A percentile compares a stretch with the other conserved stretches of the same genome.
Evolutionary conservation across 805 yeast species (phyloP).

Genomic region (Myxozyma kluyveri): DNA sequence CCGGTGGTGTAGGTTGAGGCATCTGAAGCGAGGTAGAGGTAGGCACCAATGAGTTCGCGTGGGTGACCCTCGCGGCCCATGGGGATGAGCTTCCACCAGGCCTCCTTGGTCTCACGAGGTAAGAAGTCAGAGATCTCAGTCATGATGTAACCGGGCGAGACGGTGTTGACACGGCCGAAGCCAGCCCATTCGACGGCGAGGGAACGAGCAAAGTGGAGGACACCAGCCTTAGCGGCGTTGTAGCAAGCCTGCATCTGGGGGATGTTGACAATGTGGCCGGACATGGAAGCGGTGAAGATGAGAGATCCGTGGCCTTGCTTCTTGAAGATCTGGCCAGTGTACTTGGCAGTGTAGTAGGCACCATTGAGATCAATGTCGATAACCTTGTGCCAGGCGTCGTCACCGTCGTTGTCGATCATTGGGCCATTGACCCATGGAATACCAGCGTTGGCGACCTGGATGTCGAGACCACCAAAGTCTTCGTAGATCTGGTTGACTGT

Average conservation of each 20-base stretch:
- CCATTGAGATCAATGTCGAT: constrained; percentile 76
- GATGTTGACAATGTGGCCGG: constrained; percentile 80
- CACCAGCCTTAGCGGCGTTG: constrained; percentile 84
- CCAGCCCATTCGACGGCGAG: constrained; percentile 81
- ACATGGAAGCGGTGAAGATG: constrained; percentile 84
- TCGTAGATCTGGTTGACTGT: constrained; percentile 51
- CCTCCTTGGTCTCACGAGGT: constrained; percentile 35
- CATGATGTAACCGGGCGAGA: constrained; percentile 57
- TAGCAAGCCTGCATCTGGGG: constrained; percentile 86
- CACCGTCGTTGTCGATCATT: constrained; percentile 47
- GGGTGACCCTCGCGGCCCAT: constrained; percentile 74
- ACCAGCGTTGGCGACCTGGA: constrained; percentile 89
- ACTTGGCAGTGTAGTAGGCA: constrained; percentile 71
- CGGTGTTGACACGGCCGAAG: constrained; percentile 50
- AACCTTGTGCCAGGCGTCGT: constrained; percentile 64
- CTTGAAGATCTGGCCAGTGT: constrained; percentile 71
- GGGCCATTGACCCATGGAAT: constrained; percentile 75
- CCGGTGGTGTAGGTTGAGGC: constrained; percentile 82
- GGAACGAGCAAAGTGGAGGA: constrained; percentile 70
- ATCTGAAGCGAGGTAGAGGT: constrained; percentile 68
- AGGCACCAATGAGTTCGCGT: constrained; percentile 63
- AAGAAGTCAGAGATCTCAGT: constrained; percentile 51
- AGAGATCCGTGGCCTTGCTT: constrained; percentile 73
- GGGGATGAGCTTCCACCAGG: constrained; percentile 49
- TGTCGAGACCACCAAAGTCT: constrained; percentile 78